A percentile compares a stretch with the other conserved stretches of the same genome.
phyloP scores from a whole-genome alignment of 2,329 filamentous ascomycete genomes.

The Trichophyton equinum region DNA sequence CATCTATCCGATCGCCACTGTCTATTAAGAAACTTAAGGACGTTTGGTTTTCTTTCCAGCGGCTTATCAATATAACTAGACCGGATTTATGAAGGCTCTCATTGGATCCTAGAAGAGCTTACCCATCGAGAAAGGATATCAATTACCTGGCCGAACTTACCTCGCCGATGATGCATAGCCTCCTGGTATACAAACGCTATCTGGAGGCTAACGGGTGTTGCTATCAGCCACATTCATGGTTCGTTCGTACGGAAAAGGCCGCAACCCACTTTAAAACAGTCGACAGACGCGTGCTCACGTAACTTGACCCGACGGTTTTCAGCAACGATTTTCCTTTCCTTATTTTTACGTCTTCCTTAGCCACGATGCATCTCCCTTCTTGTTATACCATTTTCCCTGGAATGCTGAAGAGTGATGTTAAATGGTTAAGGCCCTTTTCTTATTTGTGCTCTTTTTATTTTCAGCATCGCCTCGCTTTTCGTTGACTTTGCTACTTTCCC shows the following conservation, averaged over 20 bases:
- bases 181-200: background rate
- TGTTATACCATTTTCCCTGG: background rate
- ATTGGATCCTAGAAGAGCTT: background rate
- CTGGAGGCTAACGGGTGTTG: background rate
- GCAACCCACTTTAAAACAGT: background rate
- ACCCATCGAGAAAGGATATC: background rate
- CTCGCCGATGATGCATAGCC: background rate
- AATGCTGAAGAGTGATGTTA: constrained; percentile 2
- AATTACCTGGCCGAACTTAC: background rate
- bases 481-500: background rate
- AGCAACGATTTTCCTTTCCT: background rate
- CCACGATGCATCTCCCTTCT: background rate
- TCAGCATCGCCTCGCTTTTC: background rate
- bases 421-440: background rate
- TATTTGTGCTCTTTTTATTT: background rate
- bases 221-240: background rate
- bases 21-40: background rate
- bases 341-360: background rate
- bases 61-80: background rate
- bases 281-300: background rate
- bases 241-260: background rate
- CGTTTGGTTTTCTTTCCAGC: background rate
- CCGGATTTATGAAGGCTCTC: background rate
- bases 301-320: background rate
- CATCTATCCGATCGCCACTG: background rate